Evolutionary conservation across 2,329 filamentous ascomycete genomes (phyloP).

Genomic region (Colletotrichum sp.): DNA sequence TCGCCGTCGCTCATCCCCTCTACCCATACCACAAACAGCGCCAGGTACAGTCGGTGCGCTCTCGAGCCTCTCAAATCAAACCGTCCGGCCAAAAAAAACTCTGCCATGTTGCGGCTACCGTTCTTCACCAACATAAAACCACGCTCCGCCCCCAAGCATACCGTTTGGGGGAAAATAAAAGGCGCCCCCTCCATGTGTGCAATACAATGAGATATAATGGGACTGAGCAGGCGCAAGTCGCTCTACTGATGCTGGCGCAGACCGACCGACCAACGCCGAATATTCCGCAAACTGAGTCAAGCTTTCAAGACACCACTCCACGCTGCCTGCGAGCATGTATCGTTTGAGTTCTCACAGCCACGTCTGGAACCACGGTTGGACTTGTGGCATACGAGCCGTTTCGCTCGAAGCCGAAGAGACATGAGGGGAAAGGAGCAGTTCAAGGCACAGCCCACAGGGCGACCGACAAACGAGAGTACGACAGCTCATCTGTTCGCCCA

Average conservation of each 20-base stretch:
- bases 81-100: not conserved
- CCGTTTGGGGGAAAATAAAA: not conserved
- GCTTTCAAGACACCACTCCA: not conserved
- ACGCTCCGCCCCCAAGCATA: not conserved
- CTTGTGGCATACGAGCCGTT: not conserved
- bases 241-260: constrained; percentile 17
- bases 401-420: not conserved
- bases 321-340: not conserved
- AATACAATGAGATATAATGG: not conserved
- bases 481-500: constrained; percentile 72
- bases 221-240: not conserved
- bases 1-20: constrained; percentile 10
- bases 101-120: not conserved
- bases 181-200: not conserved
- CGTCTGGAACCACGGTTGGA: not conserved
- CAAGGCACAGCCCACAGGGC: not conserved
- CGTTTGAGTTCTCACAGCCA: not conserved
- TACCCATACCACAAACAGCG: not conserved
- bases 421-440: not conserved
- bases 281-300: not conserved
- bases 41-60: not conserved
- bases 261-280: constrained; percentile 12
- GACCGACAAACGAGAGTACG: not conserved
- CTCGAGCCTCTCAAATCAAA: not conserved
- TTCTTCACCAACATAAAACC: not conserved